Evolutionary conservation across 371 early-diverging fungal species (phyloP), one percentile per base, ranked within the genome.

Genomic region (Mucor plumbeus): DNA sequence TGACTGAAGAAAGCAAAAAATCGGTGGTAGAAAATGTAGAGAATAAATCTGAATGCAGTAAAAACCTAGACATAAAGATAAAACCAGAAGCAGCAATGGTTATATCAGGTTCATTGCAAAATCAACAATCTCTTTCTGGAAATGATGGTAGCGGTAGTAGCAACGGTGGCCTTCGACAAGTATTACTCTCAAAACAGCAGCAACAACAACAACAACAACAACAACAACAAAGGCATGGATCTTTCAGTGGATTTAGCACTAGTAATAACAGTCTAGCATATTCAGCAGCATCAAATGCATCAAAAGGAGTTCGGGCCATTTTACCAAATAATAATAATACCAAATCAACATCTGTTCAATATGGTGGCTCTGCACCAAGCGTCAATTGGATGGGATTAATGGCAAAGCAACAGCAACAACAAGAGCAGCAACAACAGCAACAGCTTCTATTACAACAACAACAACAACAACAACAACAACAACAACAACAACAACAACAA

Each of bases 321-420:
- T 26, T 67, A 44, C 61, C 67, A 10, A 67, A 43, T 44, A 53
- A 60, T 36, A 44, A 35, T 4, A n/a, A 50, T 39, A 34, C 47
- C n/a, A 33, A 38, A 33, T 38, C 50, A 62, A 36, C 62, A 21
- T 62, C 53, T 31, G 53, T 63, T 14, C 53, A 44, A 21, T n/a
- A 61, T 19, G n/a, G n/a, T 38, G 48, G 35, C 10, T 39, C 67
- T 17, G 50, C 68, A 31, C 63, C 68, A 8, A 59, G 38, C 26
- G 11, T 59, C 26, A 58, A 63, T 64, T 69, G 69, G 69, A 64
- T 69, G 64, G 69, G 69, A 2, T 34, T 64, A 31, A 59, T 69
- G 63, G 59, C 68, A 9, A 47, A 63, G 15, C 59, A 57, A 10
- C 59, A 65, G 10, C 65, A 65, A 43, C 41, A 55, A 17, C 67